A percentile compares a stretch with the other conserved stretches of the same genome.
Evolutionary conservation across 2,329 filamentous ascomycete genomes (phyloP).

Genomic region (Hymenoscyphus occultus): DNA sequence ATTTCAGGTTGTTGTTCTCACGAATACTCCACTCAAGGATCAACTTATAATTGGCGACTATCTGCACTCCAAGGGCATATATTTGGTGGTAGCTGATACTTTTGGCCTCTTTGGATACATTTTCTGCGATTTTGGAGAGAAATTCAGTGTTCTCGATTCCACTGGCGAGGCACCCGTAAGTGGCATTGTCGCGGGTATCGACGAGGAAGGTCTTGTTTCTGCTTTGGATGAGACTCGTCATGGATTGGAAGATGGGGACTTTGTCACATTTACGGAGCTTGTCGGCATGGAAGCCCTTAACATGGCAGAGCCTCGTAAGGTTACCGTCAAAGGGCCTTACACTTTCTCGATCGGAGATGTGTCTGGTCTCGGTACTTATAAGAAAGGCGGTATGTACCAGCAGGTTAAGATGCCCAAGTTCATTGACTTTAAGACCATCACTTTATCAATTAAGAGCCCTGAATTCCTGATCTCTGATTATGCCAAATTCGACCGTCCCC

Average conservation of each 20-base stretch:
- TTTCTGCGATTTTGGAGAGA: conserved; percentile 95
- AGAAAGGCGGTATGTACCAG: conserved; percentile 82
- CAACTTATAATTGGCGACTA: conserved; percentile 87
- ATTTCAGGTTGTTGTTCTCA: conserved; percentile 91
- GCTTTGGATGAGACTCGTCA: conserved; percentile 93
- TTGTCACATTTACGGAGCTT: conserved; percentile 89
- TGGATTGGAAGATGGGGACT: conserved; percentile 93
- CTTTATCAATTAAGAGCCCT: conserved; percentile 75
- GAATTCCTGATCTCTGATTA: conserved; percentile 92
- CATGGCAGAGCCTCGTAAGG: conserved; percentile 76
- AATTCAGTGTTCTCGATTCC: conserved; percentile 85
- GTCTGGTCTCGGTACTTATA: conserved; percentile 79
- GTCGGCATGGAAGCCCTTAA: conserved; percentile 91
- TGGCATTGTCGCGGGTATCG: conserved; percentile 87
- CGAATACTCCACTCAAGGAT: conserved; percentile 73
- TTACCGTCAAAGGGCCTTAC: conserved; percentile 93
- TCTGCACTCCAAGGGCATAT: conserved; percentile 92
- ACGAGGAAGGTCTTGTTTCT: conserved; percentile 86
- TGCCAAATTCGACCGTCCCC: conserved; percentile 94
- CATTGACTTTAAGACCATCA: conserved; percentile 81
- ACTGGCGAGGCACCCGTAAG: conserved; percentile 84
- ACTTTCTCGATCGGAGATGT: conserved; percentile 97
- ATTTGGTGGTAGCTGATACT: conserved; percentile 80
- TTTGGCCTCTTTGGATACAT: conserved; percentile 93
- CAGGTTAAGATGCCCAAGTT: conserved; percentile 99